A percentile compares a stretch with the other conserved stretches of the same genome.
Evolutionary conservation across 805 yeast genomes (phyloP).

Genomic region (Candida rishiriensis): DNA sequence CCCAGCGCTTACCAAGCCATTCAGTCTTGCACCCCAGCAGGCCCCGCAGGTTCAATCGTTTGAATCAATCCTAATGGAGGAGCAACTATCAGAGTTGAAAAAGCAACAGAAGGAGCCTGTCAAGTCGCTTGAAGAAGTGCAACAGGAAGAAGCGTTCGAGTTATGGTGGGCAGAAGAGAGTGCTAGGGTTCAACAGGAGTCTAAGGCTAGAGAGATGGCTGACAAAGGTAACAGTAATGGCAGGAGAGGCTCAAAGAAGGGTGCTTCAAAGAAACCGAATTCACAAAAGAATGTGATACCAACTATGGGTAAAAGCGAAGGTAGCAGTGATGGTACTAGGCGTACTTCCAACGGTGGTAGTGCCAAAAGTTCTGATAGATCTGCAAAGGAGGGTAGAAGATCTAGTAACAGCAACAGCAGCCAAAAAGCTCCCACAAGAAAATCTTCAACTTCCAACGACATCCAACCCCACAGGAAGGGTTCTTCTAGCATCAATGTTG

Average conservation of each 20-base stretch:
- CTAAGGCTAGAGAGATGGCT: slow-evolving; percentile 12
- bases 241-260: not conserved
- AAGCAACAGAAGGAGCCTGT: slow-evolving; percentile 2
- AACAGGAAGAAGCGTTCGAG: slow-evolving; percentile 79
- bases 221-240: not conserved
- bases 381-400: too few relatives aligned
- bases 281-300: too few relatives aligned
- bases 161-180: slow-evolving; percentile 86
- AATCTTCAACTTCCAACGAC: too few relatives aligned
- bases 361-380: too few relatives aligned
- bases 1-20: slow-evolving; percentile 4
- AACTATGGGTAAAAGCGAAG: too few relatives aligned
- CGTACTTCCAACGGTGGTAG: too few relatives aligned
- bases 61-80: slow-evolving; percentile 23
- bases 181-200: slow-evolving; percentile 49
- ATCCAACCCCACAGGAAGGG: too few relatives aligned
- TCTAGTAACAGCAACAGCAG: too few relatives aligned
- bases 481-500: too few relatives aligned
- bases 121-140: slow-evolving; percentile 61
- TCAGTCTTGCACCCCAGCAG: too few relatives aligned
- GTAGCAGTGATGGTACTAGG: too few relatives aligned
- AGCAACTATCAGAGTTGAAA: slow-evolving; percentile 25
- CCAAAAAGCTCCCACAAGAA: too few relatives aligned
- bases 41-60: slow-evolving; percentile 20
- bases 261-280: not conserved